phyloP scores from a whole-genome alignment of 2,329 filamentous ascomycete species.

The Fusarium nygamai region DNA sequence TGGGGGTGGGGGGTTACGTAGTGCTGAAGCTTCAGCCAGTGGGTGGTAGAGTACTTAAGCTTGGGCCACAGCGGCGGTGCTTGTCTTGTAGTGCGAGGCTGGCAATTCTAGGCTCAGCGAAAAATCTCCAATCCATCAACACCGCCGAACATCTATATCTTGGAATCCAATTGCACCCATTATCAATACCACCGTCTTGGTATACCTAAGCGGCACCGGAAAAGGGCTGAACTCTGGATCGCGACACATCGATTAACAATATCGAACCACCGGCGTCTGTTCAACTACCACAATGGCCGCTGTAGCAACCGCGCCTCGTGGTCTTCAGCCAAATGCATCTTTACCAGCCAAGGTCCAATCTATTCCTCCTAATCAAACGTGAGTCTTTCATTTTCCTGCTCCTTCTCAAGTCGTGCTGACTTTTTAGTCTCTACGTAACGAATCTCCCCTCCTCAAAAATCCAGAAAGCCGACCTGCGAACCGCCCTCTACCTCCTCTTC shows the following conservation, averaged over 20 bases:
- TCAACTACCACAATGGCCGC: constrained; percentile 46
- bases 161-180: constrained; percentile 16
- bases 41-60: constrained; percentile 18
- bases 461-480: constrained; percentile 86
- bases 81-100: constrained; percentile 35
- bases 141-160: constrained; percentile 20
- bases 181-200: constrained; percentile 8
- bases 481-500: constrained; percentile 91
- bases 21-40: constrained; percentile 31
- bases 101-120: constrained; percentile 28
- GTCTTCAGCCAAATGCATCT: constrained; percentile 54
- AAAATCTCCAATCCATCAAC: constrained; percentile 44
- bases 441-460: constrained; percentile 89
- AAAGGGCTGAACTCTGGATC: background rate
- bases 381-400: constrained; percentile 49
- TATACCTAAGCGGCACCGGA: background rate
- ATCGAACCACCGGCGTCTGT: background rate
- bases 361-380: constrained; percentile 80
- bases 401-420: constrained; percentile 2
- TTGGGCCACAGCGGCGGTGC: constrained; percentile 38
- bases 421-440: constrained; percentile 81
- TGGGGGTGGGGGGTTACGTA: constrained; percentile 45
- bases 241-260: background rate
- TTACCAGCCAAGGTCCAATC: constrained; percentile 62
- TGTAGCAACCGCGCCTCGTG: constrained; percentile 51